Evolutionary conservation across 2,329 filamentous ascomycete species (phyloP).

Genomic region (Cladosporium sp.): DNA sequence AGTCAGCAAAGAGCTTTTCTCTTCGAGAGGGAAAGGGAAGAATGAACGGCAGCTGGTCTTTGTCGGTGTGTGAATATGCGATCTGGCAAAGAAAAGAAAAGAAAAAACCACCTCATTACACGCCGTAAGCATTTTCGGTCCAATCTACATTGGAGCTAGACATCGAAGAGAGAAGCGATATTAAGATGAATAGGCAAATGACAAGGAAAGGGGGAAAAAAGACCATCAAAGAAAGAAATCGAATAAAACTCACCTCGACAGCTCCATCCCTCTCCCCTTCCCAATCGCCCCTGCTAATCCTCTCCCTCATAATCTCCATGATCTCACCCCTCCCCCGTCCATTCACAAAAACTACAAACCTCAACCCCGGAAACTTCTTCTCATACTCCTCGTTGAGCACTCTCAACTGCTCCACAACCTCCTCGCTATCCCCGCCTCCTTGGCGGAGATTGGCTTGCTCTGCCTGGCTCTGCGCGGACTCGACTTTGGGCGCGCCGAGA

Average conservation of each 20-base stretch:
- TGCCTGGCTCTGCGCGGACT: conserved; percentile 73
- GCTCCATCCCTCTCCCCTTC: conserved; percentile 66
- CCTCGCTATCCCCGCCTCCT: conserved; percentile 38
- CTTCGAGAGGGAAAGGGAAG: too few relatives aligned
- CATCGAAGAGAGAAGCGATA: neutral
- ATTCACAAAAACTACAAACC: conserved; percentile 91
- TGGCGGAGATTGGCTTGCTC: conserved; percentile 74
- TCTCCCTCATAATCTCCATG: conserved; percentile 73
- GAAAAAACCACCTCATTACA: too few relatives aligned
- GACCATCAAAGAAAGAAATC: neutral
- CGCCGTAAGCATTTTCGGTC: too few relatives aligned
- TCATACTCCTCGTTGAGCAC: conserved; percentile 76
- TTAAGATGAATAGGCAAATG: too few relatives aligned
- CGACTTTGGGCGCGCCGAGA: conserved; percentile 74
- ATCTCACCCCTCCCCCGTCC: conserved; percentile 68
- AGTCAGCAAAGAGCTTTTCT: neutral
- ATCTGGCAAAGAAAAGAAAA: too few relatives aligned
- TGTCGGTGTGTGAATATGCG: too few relatives aligned
- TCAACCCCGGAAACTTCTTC: conserved; percentile 70
- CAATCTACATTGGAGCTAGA: too few relatives aligned
- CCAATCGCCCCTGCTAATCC: conserved; percentile 67
- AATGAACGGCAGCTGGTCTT: too few relatives aligned
- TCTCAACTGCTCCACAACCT: conserved; percentile 51
- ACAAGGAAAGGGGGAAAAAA: too few relatives aligned
- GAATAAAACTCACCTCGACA: conserved; percentile 59